These are phyloP conservation scores for Pinus albicaulis DNA, from an alignment of 75 land plant species.

Conservation along the genomic window DNA sequence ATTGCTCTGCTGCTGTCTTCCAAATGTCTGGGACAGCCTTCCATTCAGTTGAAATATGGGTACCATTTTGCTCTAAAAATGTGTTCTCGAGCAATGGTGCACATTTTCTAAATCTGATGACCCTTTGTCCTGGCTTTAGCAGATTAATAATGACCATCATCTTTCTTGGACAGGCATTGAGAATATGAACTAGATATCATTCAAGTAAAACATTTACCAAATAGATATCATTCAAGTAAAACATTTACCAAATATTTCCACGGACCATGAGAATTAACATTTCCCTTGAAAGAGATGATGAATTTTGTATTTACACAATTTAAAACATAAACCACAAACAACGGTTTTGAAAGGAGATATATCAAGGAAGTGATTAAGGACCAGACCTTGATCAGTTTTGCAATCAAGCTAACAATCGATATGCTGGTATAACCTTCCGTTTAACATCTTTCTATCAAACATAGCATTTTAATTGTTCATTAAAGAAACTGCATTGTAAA, in stretches of 20 bases:
- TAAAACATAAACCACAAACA: background rate
- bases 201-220: background rate
- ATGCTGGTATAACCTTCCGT: background rate
- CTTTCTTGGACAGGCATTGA: background rate
- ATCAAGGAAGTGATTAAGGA: too few relatives aligned
- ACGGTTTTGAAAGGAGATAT: background rate
- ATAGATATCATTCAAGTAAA: background rate
- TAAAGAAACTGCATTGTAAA: background rate
- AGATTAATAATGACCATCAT: background rate
- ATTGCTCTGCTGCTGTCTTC: slow-evolving; percentile 72
- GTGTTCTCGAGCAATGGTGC: slow-evolving; percentile 54
- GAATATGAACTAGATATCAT: slow-evolving; percentile 4
- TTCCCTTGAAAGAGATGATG: background rate
- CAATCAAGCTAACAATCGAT: background rate
- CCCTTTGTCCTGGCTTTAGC: slow-evolving; percentile 9
- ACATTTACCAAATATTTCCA: background rate
- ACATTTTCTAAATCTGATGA: slow-evolving; percentile 30
- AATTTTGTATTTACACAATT: background rate
- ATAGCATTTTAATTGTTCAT: background rate
- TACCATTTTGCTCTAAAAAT: slow-evolving; percentile 20
- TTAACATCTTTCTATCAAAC: background rate
- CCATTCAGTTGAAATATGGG: slow-evolving; percentile 43
- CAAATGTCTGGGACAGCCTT: slow-evolving; percentile 87
- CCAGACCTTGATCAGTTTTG: background rate
- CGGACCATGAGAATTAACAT: background rate